Percentiles rank a stretch among this genome's conserved stretches.
Conservation (phyloP, 441 rosid species). For the Gossypium schwendimanii region DNA sequence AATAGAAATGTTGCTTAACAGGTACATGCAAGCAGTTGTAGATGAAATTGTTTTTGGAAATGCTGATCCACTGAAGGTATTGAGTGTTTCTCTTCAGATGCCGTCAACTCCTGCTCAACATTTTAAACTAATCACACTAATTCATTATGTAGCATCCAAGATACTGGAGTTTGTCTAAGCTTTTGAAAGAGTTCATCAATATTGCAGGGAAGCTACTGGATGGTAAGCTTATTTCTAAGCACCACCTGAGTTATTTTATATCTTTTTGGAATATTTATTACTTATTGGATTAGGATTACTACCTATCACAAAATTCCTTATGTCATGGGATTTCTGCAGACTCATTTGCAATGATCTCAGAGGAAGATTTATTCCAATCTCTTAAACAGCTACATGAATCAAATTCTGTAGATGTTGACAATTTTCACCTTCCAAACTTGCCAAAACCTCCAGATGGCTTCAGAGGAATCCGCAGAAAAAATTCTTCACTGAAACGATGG, state of each 20-base stretch:
- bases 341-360: constrained; percentile 46
- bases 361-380: constrained; percentile 48
- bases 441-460: constrained; percentile 76
- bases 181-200: constrained; percentile 52
- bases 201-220: constrained; percentile 59
- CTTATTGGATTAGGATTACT: constrained; percentile 13
- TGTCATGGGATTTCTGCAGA: constrained; percentile 34
- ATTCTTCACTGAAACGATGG: constrained; percentile 69
- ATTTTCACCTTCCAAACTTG: constrained; percentile 62
- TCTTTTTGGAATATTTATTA: neutral
- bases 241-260: constrained; percentile 1
- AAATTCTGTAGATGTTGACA: constrained; percentile 46
- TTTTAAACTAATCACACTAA: constrained; percentile 19
- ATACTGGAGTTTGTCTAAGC: constrained; percentile 65
- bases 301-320: constrained; percentile 3
- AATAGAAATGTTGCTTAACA: constrained; percentile 23
- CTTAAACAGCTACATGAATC: constrained; percentile 48
- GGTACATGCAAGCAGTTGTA: constrained; percentile 97
- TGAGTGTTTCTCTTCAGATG: constrained; percentile 9
- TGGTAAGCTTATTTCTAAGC: constrained; percentile 43
- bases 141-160: constrained; percentile 63
- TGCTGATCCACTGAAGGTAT: constrained; percentile 67
- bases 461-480: constrained; percentile 76
- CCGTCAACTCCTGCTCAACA: constrained; percentile 6
- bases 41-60: constrained; percentile 73